Evolutionary conservation across 2,329 filamentous ascomycete genomes (phyloP), one percentile per base, ranked within the genome.

Genomic region (Hypoxylon sp.): DNA sequence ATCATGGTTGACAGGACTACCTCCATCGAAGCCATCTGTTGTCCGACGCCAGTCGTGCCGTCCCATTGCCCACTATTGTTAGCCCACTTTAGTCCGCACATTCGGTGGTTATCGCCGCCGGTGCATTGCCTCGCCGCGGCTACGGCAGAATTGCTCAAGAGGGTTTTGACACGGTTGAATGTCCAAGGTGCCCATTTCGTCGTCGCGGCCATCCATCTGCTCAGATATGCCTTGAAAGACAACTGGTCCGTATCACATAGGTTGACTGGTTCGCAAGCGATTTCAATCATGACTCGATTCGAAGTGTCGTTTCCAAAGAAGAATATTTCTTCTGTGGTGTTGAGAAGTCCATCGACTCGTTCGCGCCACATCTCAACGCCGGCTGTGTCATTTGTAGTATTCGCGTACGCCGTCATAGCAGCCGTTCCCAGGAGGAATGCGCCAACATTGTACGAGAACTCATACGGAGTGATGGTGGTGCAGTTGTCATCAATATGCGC

Each of bases 381-480:
- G 54, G 63, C 56, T 1, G 61, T 8, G 7, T 76, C 62, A 1
- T 62, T 66, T 0, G 66, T 61, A 54, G 78, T 80, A 20, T 82
- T 83, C 20, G 82, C 84, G 72, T 92, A 84, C 77, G 91, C 92
- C 76, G 89, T 91, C 86, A 92, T 90, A 75, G 89, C 90, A 2
- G 90, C 89, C 0, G 87, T 86, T 7, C 91, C 91, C 1, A 89
- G 84, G 44, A 94, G 84, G 75, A 90, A 89, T 6, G 86, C 86
- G 14, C 90, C 91, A 5, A 87, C 85, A 73, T 92, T 93, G 80
- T 92, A 92, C 1, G 87, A 87, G 84, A 90, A 94, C 74, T 92
- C 90, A 66, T 90, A 87, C 1, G 85, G 85, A 14, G 86, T 85
- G 61, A 90, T 80, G 4, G 82, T 75, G 1, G 84, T 86, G 78